phyloP scores from a whole-genome alignment of 768 basidiomycete species.

The Amanita pseudoporphyria region DNA sequence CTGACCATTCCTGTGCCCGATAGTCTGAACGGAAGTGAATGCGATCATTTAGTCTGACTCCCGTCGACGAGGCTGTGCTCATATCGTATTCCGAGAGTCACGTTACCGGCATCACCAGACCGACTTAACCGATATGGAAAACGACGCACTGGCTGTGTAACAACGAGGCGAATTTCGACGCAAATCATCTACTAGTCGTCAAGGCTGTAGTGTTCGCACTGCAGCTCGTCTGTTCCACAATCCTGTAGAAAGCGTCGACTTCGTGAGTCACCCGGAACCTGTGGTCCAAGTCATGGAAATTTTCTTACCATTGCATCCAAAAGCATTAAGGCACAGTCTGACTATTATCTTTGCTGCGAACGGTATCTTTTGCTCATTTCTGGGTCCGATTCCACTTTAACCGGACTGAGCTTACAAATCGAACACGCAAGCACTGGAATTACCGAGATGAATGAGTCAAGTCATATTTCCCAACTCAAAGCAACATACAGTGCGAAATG shows the following conservation, averaged over 20 bases:
- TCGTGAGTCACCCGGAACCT: neutral
- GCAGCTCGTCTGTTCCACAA: neutral
- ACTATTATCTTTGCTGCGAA: neutral
- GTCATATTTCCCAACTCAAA: neutral
- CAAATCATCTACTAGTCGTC: neutral
- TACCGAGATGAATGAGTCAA: neutral
- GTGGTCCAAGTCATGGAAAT: neutral
- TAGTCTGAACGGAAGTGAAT: neutral
- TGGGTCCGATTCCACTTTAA: neutral
- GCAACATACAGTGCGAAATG: neutral
- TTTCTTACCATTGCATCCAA: neutral
- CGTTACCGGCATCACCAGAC: neutral
- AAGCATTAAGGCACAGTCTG: slow-evolving; percentile 3
- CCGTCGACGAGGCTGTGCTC: neutral
- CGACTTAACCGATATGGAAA: neutral
- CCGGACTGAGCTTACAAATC: neutral
- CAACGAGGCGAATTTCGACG: neutral
- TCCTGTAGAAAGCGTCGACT: neutral
- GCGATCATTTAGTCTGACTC: neutral
- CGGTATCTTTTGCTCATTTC: neutral
- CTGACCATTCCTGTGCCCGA: neutral
- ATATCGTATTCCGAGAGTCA: neutral
- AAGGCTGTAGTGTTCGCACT: neutral
- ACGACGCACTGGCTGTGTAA: neutral
- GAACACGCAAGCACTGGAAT: neutral